Evolutionary conservation across 1,284 basidiomycete species (phyloP), one percentile per base, ranked within the genome.

Genomic region (Sporisorium graminicola): DNA sequence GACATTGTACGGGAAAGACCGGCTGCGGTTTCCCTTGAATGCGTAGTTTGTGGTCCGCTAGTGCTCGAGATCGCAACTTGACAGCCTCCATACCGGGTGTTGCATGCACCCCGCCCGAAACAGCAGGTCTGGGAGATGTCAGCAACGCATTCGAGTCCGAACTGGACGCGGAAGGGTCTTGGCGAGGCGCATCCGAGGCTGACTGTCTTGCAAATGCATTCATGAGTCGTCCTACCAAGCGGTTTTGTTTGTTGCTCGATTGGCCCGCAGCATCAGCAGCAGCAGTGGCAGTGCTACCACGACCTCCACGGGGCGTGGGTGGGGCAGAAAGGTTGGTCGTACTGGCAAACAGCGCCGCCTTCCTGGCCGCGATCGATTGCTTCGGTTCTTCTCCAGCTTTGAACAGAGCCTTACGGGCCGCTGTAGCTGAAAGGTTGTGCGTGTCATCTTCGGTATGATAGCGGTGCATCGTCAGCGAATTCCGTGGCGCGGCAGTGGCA

Each of bases 201-300:
- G 61, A 56, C 16, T 67, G 67, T n/a, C 60, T 47, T 5, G 58
- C 31, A 44, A 75, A 75, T 2, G 64, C 73, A 49, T 67, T 75
- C 59, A 75, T 66, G 6, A 75, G 58, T 27, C 73, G 63, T 14
- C 67, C 73, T 0, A 75, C 73, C n/a, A 75, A 27, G 22, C 69
- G 63, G 31, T 72, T 47, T 5, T 67, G 49, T 51, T 70, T 66
- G 57, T 53, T 61, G 29, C 18, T 56, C 14, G 55, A 33, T 6
- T 58, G 37, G 2, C n/a, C n/a, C 1, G 43, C 20, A 13, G 46
- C 16, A 35, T 57, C 54, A 9, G 22, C 47, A 27, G 60, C 42
- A 5, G 27, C 54, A n/a, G 29, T 37, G 20, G 53, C 42, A 5
- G 35, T 35, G n/a, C n/a, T n/a, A 29, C 29, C 43, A 7, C 67